A percentile compares a stretch with the other conserved stretches of the same genome.
Conservation (phyloP, 2,329 filamentous ascomycete genomes). For the Elsinoe necatrix region DNA sequence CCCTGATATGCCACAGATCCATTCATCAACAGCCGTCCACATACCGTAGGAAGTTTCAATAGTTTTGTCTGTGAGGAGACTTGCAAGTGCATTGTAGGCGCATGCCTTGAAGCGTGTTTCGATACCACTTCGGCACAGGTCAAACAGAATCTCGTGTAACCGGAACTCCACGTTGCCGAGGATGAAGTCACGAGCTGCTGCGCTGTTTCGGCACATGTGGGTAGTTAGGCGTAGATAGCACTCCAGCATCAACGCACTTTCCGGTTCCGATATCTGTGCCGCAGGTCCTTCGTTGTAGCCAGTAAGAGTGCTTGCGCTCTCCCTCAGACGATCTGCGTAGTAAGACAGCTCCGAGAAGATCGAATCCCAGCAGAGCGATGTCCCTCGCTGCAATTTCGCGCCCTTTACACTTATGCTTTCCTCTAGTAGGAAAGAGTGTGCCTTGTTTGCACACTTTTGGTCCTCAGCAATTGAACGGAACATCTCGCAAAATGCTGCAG, state of each 20-base stretch:
- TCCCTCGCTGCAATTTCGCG: slow-evolving; percentile 69
- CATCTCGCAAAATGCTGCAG: slow-evolving; percentile 95
- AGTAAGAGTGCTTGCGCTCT: slow-evolving; percentile 53
- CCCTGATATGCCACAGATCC: slow-evolving; percentile 52
- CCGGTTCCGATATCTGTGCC: slow-evolving; percentile 65
- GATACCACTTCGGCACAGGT: slow-evolving; percentile 68
- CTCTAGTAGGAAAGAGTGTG: slow-evolving; percentile 83
- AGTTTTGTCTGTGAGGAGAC: slow-evolving; percentile 67
- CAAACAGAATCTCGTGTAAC: slow-evolving; percentile 65
- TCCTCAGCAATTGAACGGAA: slow-evolving; percentile 79
- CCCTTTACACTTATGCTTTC: slow-evolving; percentile 58
- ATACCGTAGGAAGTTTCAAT: slow-evolving; percentile 59
- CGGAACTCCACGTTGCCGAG: slow-evolving; percentile 58
- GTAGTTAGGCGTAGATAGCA: slow-evolving; percentile 84
- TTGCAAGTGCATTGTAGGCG: slow-evolving; percentile 68
- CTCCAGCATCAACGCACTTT: slow-evolving; percentile 93
- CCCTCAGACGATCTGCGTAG: slow-evolving; percentile 69
- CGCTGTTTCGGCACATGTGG: slow-evolving; percentile 69
- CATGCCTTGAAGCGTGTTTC: slow-evolving; percentile 71
- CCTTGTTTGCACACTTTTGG: slow-evolving; percentile 70
- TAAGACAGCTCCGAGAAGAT: slow-evolving; percentile 85
- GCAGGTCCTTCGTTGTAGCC: slow-evolving; percentile 28
- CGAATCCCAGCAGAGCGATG: slow-evolving; percentile 84
- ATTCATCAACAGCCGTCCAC: slow-evolving; percentile 74
- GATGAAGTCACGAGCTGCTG: slow-evolving; percentile 63